phyloP scores from a whole-genome alignment of 2,329 filamentous ascomycete genomes.

The Didymella exigua region DNA sequence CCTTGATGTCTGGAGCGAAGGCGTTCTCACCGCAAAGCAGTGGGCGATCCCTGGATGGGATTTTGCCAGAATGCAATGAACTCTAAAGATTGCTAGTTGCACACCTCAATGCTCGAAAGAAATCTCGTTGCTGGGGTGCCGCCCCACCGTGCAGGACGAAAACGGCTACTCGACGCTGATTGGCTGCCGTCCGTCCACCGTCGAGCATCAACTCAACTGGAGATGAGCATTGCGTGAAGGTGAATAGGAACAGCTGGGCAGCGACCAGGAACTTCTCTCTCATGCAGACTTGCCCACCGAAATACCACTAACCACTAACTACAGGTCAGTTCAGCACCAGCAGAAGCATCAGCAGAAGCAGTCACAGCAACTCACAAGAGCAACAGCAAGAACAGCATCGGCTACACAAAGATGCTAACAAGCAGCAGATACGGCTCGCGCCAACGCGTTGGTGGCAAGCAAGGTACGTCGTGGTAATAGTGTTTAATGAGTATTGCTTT shows the following conservation, averaged over 20 bases:
- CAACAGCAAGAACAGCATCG: background rate
- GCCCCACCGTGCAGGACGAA: constrained; percentile 12
- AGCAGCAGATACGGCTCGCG: background rate
- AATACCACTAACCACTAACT: background rate
- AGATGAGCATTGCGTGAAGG: constrained; percentile 1
- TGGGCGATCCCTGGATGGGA: background rate
- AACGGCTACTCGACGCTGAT: constrained; percentile 1
- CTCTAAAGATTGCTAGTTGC: background rate
- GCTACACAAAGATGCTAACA: background rate
- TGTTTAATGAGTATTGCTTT: constrained; percentile 10
- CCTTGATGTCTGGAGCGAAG: background rate
- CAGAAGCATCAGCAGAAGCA: background rate
- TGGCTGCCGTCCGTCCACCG: background rate
- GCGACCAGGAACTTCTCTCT: background rate
- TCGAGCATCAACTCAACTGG: background rate
- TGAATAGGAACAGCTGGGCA: background rate
- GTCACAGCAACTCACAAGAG: background rate
- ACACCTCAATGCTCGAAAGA: constrained; percentile 6
- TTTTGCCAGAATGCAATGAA: too few species aligned
- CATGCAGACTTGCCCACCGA: background rate
- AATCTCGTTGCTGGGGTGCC: constrained; percentile 21
- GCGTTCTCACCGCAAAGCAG: background rate
- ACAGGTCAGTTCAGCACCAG: background rate
- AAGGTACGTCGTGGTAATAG: constrained; percentile 11
- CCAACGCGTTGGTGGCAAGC: constrained; percentile 5